phyloP scores from a whole-genome alignment of 257 asterid genomes.

The Nicotiana attenuata region DNA sequence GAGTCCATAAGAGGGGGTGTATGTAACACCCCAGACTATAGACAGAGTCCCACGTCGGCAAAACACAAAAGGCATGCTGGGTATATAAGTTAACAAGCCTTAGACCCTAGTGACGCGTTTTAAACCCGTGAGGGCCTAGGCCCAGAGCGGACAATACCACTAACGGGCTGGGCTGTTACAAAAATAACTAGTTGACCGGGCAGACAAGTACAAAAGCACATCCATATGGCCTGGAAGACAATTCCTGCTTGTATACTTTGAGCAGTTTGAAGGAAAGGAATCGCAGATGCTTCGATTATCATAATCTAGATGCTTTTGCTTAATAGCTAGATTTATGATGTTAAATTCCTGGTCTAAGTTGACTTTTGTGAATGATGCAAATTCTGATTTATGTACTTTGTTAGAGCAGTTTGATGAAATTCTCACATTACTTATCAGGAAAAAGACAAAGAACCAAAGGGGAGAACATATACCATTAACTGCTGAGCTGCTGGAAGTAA shows the following conservation, averaged over 20 bases:
- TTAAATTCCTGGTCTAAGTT: background rate
- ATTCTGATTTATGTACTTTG: background rate
- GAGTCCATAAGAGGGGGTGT: too few species aligned
- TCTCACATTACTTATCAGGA: background rate
- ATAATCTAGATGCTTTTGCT: background rate
- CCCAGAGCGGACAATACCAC: too few species aligned
- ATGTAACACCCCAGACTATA: too few species aligned
- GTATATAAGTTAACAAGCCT: too few species aligned
- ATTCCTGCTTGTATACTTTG: background rate
- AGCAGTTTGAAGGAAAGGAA: background rate
- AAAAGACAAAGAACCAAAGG: background rate
- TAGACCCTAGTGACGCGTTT: too few species aligned
- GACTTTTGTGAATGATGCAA: background rate
- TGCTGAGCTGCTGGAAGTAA: conserved; percentile 52
- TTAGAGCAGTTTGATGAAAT: background rate
- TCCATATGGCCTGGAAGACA: background rate
- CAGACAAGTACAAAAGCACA: background rate
- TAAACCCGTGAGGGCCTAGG: too few species aligned
- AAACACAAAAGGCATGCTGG: too few species aligned
- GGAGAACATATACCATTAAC: conserved; percentile 33
- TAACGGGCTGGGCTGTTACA: too few species aligned
- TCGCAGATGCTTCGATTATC: background rate
- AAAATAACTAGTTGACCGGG: too few species aligned
- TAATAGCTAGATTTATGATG: background rate
- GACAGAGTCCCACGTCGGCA: too few species aligned